Base-by-base conservation (phyloP, 2,329 filamentous ascomycete species). In the Colletotrichum lini region DNA sequence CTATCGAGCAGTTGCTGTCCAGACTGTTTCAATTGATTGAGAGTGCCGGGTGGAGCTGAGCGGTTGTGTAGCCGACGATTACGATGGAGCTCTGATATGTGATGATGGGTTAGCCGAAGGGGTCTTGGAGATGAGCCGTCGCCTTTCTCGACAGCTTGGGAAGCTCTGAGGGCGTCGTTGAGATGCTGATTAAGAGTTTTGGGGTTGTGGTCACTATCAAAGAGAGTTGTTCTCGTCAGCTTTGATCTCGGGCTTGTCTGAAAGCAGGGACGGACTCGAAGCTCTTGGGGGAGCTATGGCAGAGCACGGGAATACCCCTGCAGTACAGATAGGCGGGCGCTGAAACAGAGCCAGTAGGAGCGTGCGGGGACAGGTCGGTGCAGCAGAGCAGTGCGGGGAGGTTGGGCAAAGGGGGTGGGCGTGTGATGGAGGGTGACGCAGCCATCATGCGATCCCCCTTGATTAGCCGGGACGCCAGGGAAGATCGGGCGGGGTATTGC, bases 11-110 rank as follows among this genome's bases (percentile, higher is more conserved):
- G 40, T 40, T 61, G 57, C 18, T 68, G 30, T 40, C 26, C 65
- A 35, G 57, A 35, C 16, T 68, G 57, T 63, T 69, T 71, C 65
- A 52, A 69, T 69, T 30, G 68, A 23, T 72, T n/a, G 53, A 70
- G 38, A 16, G 69, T 57, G 47, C 59, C 50, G 21, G 69, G 72
- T 71, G 81, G 80, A 72, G 81, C 82, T 71, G 80, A 83, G 71
- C 78, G 80, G 73, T 82, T 82, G 60, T 79, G 79, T 42, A 79
- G 30, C 21, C 71, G 67, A 21, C 72, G 72, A 59, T 65, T 45
- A 40, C 66, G 66, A 57, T 66, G 59, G 60, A 65, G 70, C 54
- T 65, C 64, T 45, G 47, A 58, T 16, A 73, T 45, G n/a, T 69
- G 65, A 58, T 69, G 66, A 57, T 69, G 60, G 30, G 26, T 49